phyloP scores from a whole-genome alignment of 2,329 filamentous ascomycete genomes.

The Fusarium sp. region DNA sequence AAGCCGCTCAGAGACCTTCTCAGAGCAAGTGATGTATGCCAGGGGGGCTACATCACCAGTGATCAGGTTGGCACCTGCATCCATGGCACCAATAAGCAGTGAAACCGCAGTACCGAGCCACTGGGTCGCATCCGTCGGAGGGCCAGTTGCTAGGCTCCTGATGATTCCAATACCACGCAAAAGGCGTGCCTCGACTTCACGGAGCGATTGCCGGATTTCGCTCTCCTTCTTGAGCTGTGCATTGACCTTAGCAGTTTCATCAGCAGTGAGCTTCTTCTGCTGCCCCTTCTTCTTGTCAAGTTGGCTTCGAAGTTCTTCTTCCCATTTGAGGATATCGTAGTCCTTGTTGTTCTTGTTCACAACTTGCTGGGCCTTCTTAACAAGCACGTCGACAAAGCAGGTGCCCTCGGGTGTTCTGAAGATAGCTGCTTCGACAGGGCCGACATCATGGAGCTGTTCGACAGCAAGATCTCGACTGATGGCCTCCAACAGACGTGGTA shows the following conservation, averaged over 20 bases:
- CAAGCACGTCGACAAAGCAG: conserved; percentile 89
- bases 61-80: conserved; percentile 83
- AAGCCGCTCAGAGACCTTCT: conserved; percentile 79
- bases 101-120: conserved; percentile 90
- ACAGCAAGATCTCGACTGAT: conserved; percentile 80
- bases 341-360: conserved; percentile 92
- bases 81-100: conserved; percentile 78
- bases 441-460: conserved; percentile 76
- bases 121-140: conserved; percentile 86
- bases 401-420: conserved; percentile 91
- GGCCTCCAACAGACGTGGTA: conserved; percentile 79
- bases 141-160: conserved; percentile 82
- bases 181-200: conserved; percentile 76
- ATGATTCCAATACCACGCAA: conserved; percentile 89
- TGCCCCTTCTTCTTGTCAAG: conserved; percentile 93
- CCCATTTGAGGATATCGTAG: conserved; percentile 97
- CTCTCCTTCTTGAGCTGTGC: conserved; percentile 90
- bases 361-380: conserved; percentile 78
- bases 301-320: conserved; percentile 88
- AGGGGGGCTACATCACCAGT: conserved; percentile 83
- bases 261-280: conserved; percentile 88
- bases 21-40: conserved; percentile 83
- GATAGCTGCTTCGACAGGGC: conserved; percentile 91
- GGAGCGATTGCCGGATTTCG: conserved; percentile 79
- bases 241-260: conserved; percentile 91